Evolutionary conservation across 768 basidiomycete genomes (phyloP).

Genomic region (Lactifluus hygrophoroides): DNA sequence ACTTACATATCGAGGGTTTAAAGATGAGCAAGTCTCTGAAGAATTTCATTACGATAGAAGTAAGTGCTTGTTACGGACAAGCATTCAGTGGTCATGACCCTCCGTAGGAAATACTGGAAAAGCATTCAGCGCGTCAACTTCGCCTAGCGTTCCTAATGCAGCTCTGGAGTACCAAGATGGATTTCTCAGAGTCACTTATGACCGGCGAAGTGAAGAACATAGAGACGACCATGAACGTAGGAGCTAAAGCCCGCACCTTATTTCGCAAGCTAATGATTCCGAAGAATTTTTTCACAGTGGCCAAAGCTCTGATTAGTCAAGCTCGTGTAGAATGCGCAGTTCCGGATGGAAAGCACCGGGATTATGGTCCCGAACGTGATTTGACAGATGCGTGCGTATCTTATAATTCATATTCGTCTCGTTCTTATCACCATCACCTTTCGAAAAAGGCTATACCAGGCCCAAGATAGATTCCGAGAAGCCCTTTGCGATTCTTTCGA

Average conservation of each 20-base stretch:
- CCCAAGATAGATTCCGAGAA: constrained; percentile 69
- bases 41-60: constrained; percentile 97
- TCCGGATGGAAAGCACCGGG: constrained; percentile 57
- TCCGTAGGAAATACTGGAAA: constrained; percentile 72
- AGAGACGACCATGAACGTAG: constrained; percentile 79
- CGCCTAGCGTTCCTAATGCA: constrained; percentile 87
- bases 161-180: constrained; percentile 86
- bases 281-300: constrained; percentile 90
- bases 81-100: constrained; percentile 7
- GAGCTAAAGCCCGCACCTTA: constrained; percentile 20
- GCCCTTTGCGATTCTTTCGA: constrained; percentile 97
- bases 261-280: not conserved
- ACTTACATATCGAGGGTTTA: constrained; percentile 94
- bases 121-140: constrained; percentile 78
- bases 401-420: not conserved
- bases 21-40: constrained; percentile 99
- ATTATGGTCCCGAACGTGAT: constrained; percentile 57
- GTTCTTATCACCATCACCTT: constrained; percentile 4
- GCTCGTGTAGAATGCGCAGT: constrained; percentile 37
- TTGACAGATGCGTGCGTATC: constrained; percentile 51
- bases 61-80: constrained; percentile 30
- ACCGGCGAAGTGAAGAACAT: constrained; percentile 80
- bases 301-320: constrained; percentile 71
- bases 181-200: constrained; percentile 89
- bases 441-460: constrained; percentile 52